Evolutionary conservation across 129 eudicot species (phyloP).

Genomic region (Logfia minima): DNA sequence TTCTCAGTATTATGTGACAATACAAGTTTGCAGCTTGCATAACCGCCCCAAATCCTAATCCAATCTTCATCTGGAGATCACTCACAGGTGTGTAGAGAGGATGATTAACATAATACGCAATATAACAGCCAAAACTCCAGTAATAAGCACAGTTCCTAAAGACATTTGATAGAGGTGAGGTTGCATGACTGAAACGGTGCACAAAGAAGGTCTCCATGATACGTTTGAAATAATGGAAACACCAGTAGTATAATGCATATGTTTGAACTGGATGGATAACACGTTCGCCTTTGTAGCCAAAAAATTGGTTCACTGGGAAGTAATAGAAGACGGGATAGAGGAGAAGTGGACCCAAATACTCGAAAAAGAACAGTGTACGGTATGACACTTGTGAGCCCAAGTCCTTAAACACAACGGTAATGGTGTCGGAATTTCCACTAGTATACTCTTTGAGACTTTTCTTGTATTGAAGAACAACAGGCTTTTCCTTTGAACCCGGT

Average conservation of each 20-base stretch:
- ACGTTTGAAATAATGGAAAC: conserved; percentile 92
- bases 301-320: conserved; percentile 64
- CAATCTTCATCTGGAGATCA: conserved; percentile 89
- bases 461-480: conserved; percentile 62
- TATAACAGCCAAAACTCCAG: conserved; percentile 89
- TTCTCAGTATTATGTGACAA: conserved; percentile 84
- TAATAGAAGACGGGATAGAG: conserved; percentile 86
- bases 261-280: conserved; percentile 83
- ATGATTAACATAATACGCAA: conserved; percentile 91
- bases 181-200: conserved; percentile 98
- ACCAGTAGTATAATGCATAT: conserved; percentile 90
- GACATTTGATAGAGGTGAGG: conserved; percentile 94
- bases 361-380: conserved; percentile 84
- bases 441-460: conserved; percentile 74
- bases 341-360: conserved; percentile 83
- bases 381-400: conserved; percentile 92
- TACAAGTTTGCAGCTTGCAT: conserved; percentile 87
- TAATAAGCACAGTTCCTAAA: conserved; percentile 93
- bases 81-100: conserved; percentile 84
- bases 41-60: conserved; percentile 74
- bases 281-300: conserved; percentile 77
- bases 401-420: conserved; percentile 91
- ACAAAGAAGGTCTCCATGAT: conserved; percentile 96
- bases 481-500: conserved; percentile 80
- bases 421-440: conserved; percentile 43